Conservation (phyloP, 208 protist genomes). For the Borovskyia barvae region DNA sequence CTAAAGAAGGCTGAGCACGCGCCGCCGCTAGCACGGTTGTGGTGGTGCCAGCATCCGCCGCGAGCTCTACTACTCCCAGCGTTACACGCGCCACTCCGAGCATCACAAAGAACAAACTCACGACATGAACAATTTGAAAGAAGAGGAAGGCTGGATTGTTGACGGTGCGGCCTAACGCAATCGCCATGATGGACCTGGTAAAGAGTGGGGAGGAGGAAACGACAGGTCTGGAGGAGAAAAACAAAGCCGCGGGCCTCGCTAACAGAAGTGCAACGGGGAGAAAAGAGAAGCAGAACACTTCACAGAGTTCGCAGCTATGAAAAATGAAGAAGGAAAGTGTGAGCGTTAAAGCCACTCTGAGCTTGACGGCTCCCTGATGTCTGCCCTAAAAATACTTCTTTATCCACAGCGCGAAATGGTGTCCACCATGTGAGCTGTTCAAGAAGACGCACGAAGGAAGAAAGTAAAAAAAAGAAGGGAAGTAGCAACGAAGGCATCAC, state of each 20-base stretch:
- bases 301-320: too few species aligned
- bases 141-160: constrained; percentile 56
- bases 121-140: constrained; percentile 57
- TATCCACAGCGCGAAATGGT: too few species aligned
- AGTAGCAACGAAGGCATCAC: neutral
- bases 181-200: constrained; percentile 63
- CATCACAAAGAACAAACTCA: constrained; percentile 58
- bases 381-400: too few species aligned
- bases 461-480: constrained; percentile 10
- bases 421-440: too few species aligned
- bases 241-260: too few species aligned
- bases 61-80: constrained; percentile 36
- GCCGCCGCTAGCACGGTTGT: neutral
- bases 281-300: too few species aligned
- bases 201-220: neutral
- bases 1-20: too few species aligned
- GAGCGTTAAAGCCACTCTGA: too few species aligned
- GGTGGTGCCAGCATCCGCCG: neutral
- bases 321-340: too few species aligned
- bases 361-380: too few species aligned
- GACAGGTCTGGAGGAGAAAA: neutral
- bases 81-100: constrained; percentile 38
- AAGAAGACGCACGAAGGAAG: neutral
- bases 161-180: constrained; percentile 59
- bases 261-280: too few species aligned